Evolutionary conservation across 2,329 filamentous ascomycete genomes (phyloP).

Genomic region (Keithomyces neogunnii): DNA sequence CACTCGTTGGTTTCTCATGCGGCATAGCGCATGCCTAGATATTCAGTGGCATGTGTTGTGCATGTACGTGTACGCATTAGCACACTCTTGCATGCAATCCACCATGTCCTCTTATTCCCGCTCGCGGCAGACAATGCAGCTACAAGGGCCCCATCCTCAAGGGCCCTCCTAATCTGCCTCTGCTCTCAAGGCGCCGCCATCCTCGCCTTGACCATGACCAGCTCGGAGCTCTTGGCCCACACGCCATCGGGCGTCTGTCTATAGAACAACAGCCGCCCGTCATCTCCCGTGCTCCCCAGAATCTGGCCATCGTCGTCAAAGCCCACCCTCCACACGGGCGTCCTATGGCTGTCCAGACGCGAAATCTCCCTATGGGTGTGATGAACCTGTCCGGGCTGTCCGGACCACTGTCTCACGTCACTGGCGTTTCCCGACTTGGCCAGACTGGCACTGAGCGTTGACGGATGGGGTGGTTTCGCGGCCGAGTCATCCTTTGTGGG

Average conservation of each 20-base stretch:
- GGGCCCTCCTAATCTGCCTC: too few species aligned
- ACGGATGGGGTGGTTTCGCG: slow-evolving; percentile 29
- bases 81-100: too few species aligned
- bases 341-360: slow-evolving; percentile 57
- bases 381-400: slow-evolving; percentile 55
- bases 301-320: slow-evolving; percentile 66
- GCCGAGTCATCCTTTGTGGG: slow-evolving; percentile 20
- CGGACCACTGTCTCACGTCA: slow-evolving; percentile 41
- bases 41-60: too few species aligned
- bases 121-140: too few species aligned
- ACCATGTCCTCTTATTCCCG: too few species aligned
- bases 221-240: slow-evolving; percentile 53
- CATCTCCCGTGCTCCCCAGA: slow-evolving; percentile 67
- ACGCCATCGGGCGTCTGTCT: slow-evolving; percentile 48
- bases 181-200: slow-evolving; percentile 35
- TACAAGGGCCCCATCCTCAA: too few species aligned
- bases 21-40: too few species aligned
- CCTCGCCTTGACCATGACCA: slow-evolving; percentile 48
- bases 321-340: slow-evolving; percentile 66
- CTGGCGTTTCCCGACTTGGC: slow-evolving; percentile 37
- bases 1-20: neutral
- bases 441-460: slow-evolving; percentile 43
- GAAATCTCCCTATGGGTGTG: slow-evolving; percentile 58
- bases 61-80: too few species aligned
- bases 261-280: slow-evolving; percentile 58